Percentiles rank a stretch among this genome's conserved stretches.
Evolutionary conservation across 768 basidiomycete genomes (phyloP).

Genomic region (Lentinula guzmanii): DNA sequence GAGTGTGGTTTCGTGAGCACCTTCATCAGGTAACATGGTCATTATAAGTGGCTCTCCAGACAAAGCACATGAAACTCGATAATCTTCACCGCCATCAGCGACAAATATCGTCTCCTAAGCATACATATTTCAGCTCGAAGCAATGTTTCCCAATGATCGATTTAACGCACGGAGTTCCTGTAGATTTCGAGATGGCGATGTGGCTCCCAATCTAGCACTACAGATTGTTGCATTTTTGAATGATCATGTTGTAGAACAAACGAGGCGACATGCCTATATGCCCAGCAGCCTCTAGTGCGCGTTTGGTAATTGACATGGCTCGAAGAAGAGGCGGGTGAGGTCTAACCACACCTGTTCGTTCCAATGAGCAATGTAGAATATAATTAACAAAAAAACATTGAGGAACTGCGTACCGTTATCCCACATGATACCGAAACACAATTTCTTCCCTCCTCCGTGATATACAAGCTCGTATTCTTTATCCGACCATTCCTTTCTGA

Average conservation of each 20-base stretch:
- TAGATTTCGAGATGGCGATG: conserved; percentile 44
- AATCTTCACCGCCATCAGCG: conserved; percentile 47
- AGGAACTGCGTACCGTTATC: conserved; percentile 41
- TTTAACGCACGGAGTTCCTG: conserved; percentile 26
- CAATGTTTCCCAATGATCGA: neutral
- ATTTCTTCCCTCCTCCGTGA: conserved; percentile 41
- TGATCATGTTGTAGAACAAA: neutral
- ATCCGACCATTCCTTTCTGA: conserved; percentile 57
- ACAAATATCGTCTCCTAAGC: conserved; percentile 33
- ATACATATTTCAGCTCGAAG: neutral
- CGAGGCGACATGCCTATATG: conserved; percentile 44
- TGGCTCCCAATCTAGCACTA: conserved; percentile 69
- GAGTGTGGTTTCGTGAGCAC: conserved; percentile 13
- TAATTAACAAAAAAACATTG: neutral
- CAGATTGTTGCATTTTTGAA: too few relatives aligned
- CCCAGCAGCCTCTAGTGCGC: conserved; percentile 53
- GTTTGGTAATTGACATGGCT: conserved; percentile 49
- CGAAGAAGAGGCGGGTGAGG: conserved; percentile 64
- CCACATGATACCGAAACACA: conserved; percentile 62
- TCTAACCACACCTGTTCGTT: conserved; percentile 15
- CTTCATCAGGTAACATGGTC: conserved; percentile 35
- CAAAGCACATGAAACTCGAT: conserved; percentile 23
- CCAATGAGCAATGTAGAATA: too few relatives aligned
- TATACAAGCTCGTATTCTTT: conserved; percentile 51
- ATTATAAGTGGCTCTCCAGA: conserved; percentile 53